These are phyloP conservation scores for Corynascus novoguineensis DNA, from an alignment of 495 filamentous ascomycete genomes.

Conservation along the genomic window DNA sequence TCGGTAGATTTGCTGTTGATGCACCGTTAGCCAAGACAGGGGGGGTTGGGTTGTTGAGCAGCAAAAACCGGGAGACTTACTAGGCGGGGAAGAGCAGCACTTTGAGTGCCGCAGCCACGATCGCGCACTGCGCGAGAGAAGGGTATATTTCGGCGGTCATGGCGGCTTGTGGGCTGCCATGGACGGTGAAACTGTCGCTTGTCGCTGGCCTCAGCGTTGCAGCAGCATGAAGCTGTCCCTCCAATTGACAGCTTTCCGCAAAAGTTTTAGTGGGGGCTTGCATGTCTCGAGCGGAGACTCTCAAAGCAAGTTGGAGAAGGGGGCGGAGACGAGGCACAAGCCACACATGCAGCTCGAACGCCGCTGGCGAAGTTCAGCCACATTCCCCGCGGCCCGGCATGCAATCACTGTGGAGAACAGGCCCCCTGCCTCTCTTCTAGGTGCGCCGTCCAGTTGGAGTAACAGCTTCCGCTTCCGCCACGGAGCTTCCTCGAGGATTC, in stretches of 20 bases:
- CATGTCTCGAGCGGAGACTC: not conserved
- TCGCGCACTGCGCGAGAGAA: conserved; percentile 77
- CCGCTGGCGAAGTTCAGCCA: not conserved
- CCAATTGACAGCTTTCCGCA: not conserved
- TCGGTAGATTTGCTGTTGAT: conserved; percentile 87
- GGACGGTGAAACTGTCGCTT: not conserved
- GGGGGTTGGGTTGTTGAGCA: not conserved
- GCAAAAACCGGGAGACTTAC: conserved; percentile 51
- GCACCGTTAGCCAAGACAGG: conserved; percentile 5
- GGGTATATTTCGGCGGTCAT: conserved; percentile 86
- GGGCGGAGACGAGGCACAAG: not conserved
- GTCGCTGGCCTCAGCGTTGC: not conserved
- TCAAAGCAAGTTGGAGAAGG: not conserved
- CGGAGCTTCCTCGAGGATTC: not conserved
- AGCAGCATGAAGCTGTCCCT: conserved; percentile 1
- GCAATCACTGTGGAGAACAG: not conserved
- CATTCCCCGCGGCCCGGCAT: conserved; percentile 6
- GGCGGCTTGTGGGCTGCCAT: conserved; percentile 28
- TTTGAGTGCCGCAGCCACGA: conserved; percentile 86
- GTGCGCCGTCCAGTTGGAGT: conserved; percentile 11
- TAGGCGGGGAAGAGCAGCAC: conserved; percentile 92
- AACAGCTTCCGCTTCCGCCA: conserved; percentile 9
- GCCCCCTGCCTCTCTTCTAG: conserved; percentile 6
- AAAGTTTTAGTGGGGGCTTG: conserved; percentile 6
- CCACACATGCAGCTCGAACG: not conserved